Conservation (phyloP, 1,284 basidiomycete species). For the Boletus smithii region DNA sequence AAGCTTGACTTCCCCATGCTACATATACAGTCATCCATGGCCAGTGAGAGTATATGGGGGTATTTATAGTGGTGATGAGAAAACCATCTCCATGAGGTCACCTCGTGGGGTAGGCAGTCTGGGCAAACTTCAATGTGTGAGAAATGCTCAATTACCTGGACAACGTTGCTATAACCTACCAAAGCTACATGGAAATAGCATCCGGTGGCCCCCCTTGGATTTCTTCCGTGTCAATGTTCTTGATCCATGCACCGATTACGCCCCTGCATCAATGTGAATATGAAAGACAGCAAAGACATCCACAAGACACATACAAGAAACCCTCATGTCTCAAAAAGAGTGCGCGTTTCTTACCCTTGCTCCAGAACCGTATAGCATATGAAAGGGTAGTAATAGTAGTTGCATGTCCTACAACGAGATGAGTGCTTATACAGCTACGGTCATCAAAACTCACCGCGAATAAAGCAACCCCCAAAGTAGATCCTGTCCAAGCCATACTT, state of each 20-base stretch:
- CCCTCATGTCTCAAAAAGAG: constrained; percentile 98
- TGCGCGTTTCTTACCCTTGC: constrained; percentile 94
- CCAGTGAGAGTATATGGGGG: constrained; percentile 21
- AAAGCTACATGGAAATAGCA: constrained; percentile 4
- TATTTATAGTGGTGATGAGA: constrained; percentile 27
- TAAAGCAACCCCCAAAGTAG: constrained; percentile 99
- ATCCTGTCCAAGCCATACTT: constrained; percentile 97
- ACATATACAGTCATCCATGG: constrained; percentile 12
- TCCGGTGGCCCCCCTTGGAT: constrained; percentile 15
- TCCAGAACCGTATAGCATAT: constrained; percentile 99
- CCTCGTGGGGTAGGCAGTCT: constrained; percentile 22
- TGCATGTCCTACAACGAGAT: constrained; percentile 69
- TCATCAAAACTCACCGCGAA: constrained; percentile 68
- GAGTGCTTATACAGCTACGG: neutral
- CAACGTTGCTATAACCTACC: constrained; percentile 3
- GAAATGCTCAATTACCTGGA: neutral
- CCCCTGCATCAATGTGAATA: constrained; percentile 50
- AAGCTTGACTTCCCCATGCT: constrained; percentile 10
- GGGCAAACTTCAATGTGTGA: constrained; percentile 8
- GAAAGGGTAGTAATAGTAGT: constrained; percentile 97
- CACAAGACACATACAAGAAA: constrained; percentile 72
- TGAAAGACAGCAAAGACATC: constrained; percentile 5
- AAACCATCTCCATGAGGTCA: constrained; percentile 10
- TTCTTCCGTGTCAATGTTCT: constrained; percentile 69
- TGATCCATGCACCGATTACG: constrained; percentile 93